These are phyloP conservation scores for Saccharomycodes ludwigii DNA, from an alignment of 805 yeast genomes.

Conservation along the genomic window DNA sequence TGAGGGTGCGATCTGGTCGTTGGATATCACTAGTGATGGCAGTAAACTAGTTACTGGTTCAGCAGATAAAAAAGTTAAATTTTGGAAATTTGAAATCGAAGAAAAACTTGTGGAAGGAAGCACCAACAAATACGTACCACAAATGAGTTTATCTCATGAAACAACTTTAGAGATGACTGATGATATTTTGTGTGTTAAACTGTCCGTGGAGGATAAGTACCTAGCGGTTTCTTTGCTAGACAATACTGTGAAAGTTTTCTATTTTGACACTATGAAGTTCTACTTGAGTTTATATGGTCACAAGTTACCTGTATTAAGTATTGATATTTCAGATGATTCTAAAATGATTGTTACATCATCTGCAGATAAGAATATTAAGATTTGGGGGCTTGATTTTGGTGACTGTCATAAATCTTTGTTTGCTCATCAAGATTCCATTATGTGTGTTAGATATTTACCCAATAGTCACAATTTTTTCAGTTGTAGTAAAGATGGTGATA, in stretches of 20 bases:
- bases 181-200: slow-evolving; percentile 66
- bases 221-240: slow-evolving; percentile 80
- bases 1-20: slow-evolving; percentile 76
- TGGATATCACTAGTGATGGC: slow-evolving; percentile 81
- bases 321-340: slow-evolving; percentile 83
- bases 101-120: slow-evolving; percentile 66
- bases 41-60: slow-evolving; percentile 80
- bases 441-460: slow-evolving; percentile 76
- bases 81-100: slow-evolving; percentile 73
- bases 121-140: slow-evolving; percentile 30
- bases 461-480: slow-evolving; percentile 84
- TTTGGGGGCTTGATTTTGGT: slow-evolving; percentile 98
- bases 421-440: slow-evolving; percentile 93
- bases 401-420: slow-evolving; percentile 95
- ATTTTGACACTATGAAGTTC: slow-evolving; percentile 75
- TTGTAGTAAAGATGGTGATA: slow-evolving; percentile 74
- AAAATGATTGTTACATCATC: slow-evolving; percentile 85
- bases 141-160: slow-evolving; percentile 53
- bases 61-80: slow-evolving; percentile 80
- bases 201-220: slow-evolving; percentile 68
- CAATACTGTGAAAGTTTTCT: slow-evolving; percentile 92
- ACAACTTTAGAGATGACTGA: slow-evolving; percentile 79
- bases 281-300: slow-evolving; percentile 89
- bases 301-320: slow-evolving; percentile 84
- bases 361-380: slow-evolving; percentile 93